phyloP scores from a whole-genome alignment of 306 rosid species.

The Parietaria judaica region DNA sequence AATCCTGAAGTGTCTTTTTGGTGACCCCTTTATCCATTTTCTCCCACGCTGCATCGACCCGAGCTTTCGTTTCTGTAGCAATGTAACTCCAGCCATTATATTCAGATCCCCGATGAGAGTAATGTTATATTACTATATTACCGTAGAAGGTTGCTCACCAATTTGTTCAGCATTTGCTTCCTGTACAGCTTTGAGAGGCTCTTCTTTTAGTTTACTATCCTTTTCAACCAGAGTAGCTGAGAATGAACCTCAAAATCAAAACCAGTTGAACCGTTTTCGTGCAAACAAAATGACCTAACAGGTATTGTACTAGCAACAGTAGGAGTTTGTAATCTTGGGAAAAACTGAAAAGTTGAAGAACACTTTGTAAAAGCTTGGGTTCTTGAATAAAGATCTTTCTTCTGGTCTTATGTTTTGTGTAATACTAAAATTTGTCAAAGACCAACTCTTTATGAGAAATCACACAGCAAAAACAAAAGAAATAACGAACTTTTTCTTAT shows the following conservation, averaged over 20 bases:
- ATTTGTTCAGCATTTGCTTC: slow-evolving; percentile 35
- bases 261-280: neutral
- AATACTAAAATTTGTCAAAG: too few relatives aligned
- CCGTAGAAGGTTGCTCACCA: slow-evolving; percentile 29
- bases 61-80: slow-evolving; percentile 52
- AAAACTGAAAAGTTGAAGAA: too few relatives aligned
- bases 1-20: slow-evolving; percentile 33
- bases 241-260: slow-evolving; percentile 37
- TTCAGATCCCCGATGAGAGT: slow-evolving; percentile 8
- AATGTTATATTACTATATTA: too few relatives aligned
- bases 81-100: neutral
- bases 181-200: slow-evolving; percentile 32
- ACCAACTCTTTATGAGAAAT: neutral
- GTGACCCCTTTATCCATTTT: slow-evolving; percentile 88
- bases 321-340: too few relatives aligned
- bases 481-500: too few relatives aligned
- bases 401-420: too few relatives aligned
- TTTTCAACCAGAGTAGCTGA: slow-evolving; percentile 22
- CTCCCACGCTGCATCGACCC: slow-evolving; percentile 86
- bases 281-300: neutral
- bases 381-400: too few relatives aligned
- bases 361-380: too few relatives aligned
- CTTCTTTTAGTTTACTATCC: slow-evolving; percentile 27
- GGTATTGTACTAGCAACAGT: neutral
- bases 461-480: neutral